Conservation (phyloP, 371 early-diverging fungal genomes). For the Mortierella sp. region DNA sequence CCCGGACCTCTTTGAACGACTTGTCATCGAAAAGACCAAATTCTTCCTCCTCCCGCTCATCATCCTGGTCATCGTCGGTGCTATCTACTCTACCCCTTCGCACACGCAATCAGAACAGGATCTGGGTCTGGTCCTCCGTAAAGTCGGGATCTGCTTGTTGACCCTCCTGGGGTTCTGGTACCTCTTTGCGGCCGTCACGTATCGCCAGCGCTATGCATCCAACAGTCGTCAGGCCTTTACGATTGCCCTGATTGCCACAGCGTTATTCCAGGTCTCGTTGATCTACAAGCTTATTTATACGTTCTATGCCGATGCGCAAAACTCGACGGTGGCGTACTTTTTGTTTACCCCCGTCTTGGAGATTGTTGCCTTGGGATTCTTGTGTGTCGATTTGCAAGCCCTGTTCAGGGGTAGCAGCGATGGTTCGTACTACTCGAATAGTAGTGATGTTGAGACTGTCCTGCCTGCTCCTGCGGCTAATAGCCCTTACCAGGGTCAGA, state of each 20-base stretch:
- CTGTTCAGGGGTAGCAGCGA: not conserved
- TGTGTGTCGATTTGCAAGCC: conserved; percentile 28
- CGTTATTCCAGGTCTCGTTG: conserved; percentile 22
- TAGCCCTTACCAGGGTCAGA: not conserved
- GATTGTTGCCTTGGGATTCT: conserved; percentile 11
- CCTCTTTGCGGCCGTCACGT: conserved; percentile 12
- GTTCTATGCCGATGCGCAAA: conserved; percentile 21
- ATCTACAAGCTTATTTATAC: conserved; percentile 34
- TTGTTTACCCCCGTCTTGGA: conserved; percentile 27
- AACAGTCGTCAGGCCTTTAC: conserved; percentile 16
- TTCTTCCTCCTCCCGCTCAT: conserved; percentile 25
- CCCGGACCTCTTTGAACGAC: conserved; percentile 27
- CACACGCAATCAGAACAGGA: conserved; percentile 12
- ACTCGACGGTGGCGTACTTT: conserved; percentile 11
- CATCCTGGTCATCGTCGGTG: conserved; percentile 18
- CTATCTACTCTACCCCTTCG: conserved; percentile 8
- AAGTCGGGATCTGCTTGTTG: conserved; percentile 23
- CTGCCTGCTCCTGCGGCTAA: not conserved
- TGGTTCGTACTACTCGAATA: not conserved
- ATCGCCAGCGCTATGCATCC: conserved; percentile 15
- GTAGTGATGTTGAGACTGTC: conserved; percentile 6
- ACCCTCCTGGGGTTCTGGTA: conserved; percentile 15
- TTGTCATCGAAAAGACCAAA: conserved; percentile 16
- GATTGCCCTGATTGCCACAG: conserved; percentile 6
- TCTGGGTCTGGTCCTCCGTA: conserved; percentile 25